Evolutionary conservation across 495 filamentous ascomycete genomes (phyloP), one percentile per base, ranked within the genome.

Genomic region (Podospora conica): DNA sequence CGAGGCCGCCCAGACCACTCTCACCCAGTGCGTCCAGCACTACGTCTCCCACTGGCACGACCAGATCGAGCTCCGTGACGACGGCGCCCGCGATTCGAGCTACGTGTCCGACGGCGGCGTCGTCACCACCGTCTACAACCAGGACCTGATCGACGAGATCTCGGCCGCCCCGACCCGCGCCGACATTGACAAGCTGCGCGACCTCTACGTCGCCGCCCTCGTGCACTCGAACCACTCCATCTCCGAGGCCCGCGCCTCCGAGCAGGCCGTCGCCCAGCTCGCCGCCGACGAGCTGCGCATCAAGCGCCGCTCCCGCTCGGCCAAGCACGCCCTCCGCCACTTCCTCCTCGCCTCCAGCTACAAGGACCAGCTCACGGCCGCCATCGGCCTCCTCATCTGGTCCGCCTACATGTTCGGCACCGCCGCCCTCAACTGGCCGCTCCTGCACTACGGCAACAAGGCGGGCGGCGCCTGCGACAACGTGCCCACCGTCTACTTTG

Each of bases 21-120:
- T 74, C 0, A 64, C 60, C 57, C 58, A 69, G n/a, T 66, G 70
- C 0, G 62, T 74, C 9, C 65, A 66, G 21, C 70, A 72, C 58
- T 74, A 69, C 56, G 72, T 74, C 29, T 72, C 70, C 7, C 72
- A 74, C 53, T 74, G 72, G 72, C 72, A 74, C 48, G 68, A 71
- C 31, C 70, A 70, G 59, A 70, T 74, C 59, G 72, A 74, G 23
- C 20, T 68, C n/a, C 22, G 7, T 1, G 68, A 74, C 25, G 67
- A 64, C 27, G 57, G 27, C 0, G 58, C n/a, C 4, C 65, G 61
- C 21, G 66, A 70, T 21, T 48, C 40, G 40, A 8, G 15, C 18
- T 28, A 61, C 53, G 57, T 21, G 1, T 53, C 65, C 11, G 70
- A 72, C 57, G 68, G 67, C 11, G 72, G 68, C 15, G 68, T 65